phyloP scores from a whole-genome alignment of 108 stramenopile genomes.

The Chaetoceros muelleri region DNA sequence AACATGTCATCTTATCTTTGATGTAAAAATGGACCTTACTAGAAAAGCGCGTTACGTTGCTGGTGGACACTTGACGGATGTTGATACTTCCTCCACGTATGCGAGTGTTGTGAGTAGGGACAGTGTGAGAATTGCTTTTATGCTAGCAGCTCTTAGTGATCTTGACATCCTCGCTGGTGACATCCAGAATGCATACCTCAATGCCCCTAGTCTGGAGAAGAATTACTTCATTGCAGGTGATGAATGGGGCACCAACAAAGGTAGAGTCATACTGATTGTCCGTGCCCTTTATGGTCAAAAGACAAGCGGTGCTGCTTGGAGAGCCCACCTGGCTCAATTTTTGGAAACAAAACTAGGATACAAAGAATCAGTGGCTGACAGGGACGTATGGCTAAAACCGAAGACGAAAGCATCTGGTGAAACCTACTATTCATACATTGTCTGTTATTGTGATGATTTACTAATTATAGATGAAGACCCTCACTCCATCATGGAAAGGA shows the following conservation, averaged over 20 bases:
- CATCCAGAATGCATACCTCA: conserved; percentile 24
- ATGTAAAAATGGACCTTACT: conserved; percentile 18
- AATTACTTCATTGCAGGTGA: not conserved
- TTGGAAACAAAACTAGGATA: not conserved
- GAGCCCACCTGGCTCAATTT: conserved; percentile 6
- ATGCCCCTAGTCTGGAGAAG: not conserved
- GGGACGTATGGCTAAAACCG: not conserved
- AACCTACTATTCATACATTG: conserved; percentile 19
- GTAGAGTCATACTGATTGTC: conserved; percentile 4
- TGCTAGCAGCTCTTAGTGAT: conserved; percentile 14
- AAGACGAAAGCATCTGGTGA: conserved; percentile 1
- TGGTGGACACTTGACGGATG: conserved; percentile 16
- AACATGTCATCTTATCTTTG: conserved; percentile 9
- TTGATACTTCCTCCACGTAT: conserved; percentile 2
- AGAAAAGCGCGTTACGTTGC: conserved; percentile 15
- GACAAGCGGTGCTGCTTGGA: conserved; percentile 13
- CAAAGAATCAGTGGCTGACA: not conserved
- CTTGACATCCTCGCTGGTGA: conserved; percentile 12
- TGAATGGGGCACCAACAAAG: conserved; percentile 4
- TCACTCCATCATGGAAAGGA: not conserved
- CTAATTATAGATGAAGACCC: conserved; percentile 6
- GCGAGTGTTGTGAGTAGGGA: conserved; percentile 25
- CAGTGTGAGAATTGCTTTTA: conserved; percentile 17
- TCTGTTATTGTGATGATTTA: conserved; percentile 16
- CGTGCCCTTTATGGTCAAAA: conserved; percentile 6